Conservation (phyloP, 2,329 filamentous ascomycete species). For the Fusarium sp. region DNA sequence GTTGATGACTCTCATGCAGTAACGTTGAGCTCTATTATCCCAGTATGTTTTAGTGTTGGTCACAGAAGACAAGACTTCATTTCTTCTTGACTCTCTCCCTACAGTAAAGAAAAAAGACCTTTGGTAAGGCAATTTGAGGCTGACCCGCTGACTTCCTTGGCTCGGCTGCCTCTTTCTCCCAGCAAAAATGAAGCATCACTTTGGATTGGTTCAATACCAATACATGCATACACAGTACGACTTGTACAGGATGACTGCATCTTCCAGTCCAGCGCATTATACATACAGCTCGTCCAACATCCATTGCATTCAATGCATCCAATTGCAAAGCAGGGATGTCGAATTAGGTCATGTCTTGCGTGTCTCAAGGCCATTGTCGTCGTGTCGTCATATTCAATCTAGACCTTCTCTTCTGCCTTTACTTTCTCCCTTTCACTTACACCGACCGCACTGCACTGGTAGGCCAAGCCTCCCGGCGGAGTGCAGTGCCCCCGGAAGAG, state of each 20-base stretch:
- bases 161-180: slow-evolving; percentile 21
- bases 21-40: not conserved
- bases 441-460: not conserved
- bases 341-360: slow-evolving; percentile 3
- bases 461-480: slow-evolving; percentile 7
- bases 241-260: slow-evolving; percentile 30
- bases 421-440: slow-evolving; percentile 3
- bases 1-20: not conserved
- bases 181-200: not conserved
- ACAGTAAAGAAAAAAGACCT: not conserved
- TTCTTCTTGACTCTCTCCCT: not conserved
- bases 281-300: not conserved
- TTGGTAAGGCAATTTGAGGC: not conserved
- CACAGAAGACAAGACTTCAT: not conserved
- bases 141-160: slow-evolving; percentile 4
- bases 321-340: not conserved
- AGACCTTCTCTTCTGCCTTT: not conserved
- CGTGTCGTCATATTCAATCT: slow-evolving; percentile 23
- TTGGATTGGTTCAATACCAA: slow-evolving; percentile 20
- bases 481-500: slow-evolving; percentile 20
- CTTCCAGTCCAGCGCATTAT: not conserved
- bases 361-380: slow-evolving; percentile 7
- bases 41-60: not conserved
- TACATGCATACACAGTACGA: slow-evolving; percentile 21
- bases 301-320: too few relatives aligned